Base-by-base conservation (phyloP, 208 protist species). In the Trypanosoma lewisi region DNA sequence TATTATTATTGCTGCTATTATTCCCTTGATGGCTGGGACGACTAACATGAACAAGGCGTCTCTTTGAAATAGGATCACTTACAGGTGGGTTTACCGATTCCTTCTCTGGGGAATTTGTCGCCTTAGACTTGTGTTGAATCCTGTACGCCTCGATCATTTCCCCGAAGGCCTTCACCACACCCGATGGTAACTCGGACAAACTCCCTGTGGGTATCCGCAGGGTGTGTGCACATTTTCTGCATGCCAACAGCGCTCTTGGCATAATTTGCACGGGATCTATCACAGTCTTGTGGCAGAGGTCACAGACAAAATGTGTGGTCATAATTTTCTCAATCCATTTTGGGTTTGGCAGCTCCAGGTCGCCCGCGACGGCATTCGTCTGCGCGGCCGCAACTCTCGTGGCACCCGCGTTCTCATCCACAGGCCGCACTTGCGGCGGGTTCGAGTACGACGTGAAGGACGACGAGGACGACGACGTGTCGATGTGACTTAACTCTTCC, bases 211-310 rank as follows among this genome's bases (percentile, higher is more conserved):
- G 48, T 12, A 70, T 64, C 17, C 45, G 33, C 44, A 70, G 21
- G 49, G 56, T 31, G 16, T 70, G 33, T 1, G 73, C 70, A 56
- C 87, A 93, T 14, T 53, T 47, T 8, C 77, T 75, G 68, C 87
- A 93, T 25, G 64, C 66, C 28, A 93, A 25, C n/a, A 52, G 51
- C 23, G 63, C 63, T 21, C 60, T 74, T 36, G 72, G 70, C 4
- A 75, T 37, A 39, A 86, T 63, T 57, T 85, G 74, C 50, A 92
- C 85, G 9, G 80, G 63, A 62, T 89, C 78, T 8, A 58, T 59
- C 2, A 68, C 68, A 4, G 83, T 55, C 42, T 83, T 79, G 28
- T 54, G 55, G 54, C 85, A 92, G 28, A 80, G 25, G 12, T 61
- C 57, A 63, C 85, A 92, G 8, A 54, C 49, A 57, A 88, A 78